Conservation (phyloP, 2,329 filamentous ascomycete genomes). For the Penicillium sclerotigenum region DNA sequence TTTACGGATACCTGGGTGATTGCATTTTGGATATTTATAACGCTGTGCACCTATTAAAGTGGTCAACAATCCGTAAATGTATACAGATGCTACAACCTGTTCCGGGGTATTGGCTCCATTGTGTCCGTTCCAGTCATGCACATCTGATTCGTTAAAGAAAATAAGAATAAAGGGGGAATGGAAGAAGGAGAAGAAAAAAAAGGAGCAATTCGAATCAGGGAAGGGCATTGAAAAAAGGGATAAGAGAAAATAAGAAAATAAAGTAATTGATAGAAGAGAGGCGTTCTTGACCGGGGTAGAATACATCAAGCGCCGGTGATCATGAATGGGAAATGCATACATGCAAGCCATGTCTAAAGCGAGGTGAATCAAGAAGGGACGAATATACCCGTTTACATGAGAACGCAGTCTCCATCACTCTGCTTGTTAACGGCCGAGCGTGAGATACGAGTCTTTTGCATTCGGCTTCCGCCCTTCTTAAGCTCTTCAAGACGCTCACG, state of each 20-base stretch:
- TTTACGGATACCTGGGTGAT: slow-evolving; percentile 1
- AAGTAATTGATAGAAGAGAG: slow-evolving; percentile 5
- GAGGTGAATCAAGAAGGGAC: not conserved
- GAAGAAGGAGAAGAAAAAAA: not conserved
- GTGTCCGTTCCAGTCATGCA: slow-evolving; percentile 14
- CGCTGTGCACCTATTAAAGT: not conserved
- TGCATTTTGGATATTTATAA: not conserved
- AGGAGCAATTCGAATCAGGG: not conserved
- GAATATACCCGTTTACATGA: slow-evolving; percentile 34
- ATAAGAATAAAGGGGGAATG: not conserved
- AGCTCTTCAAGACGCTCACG: slow-evolving; percentile 89
- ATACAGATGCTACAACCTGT: slow-evolving; percentile 9
- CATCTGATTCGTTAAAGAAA: slow-evolving; percentile 2
- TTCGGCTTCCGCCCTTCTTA: slow-evolving; percentile 71
- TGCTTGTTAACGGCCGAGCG: slow-evolving; percentile 79
- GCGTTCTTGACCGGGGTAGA: not conserved
- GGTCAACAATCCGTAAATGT: slow-evolving; percentile 10
- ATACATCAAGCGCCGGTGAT: slow-evolving; percentile 15
- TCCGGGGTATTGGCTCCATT: slow-evolving; percentile 7
- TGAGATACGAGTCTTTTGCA: slow-evolving; percentile 72
- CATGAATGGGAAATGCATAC: slow-evolving; percentile 15
- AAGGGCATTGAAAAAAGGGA: not conserved
- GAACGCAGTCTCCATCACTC: slow-evolving; percentile 78
- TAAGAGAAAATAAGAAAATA: not conserved
- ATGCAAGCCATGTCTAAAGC: not conserved